Conservation (phyloP, 331 rosid genomes). For the Spiraea crenata region DNA sequence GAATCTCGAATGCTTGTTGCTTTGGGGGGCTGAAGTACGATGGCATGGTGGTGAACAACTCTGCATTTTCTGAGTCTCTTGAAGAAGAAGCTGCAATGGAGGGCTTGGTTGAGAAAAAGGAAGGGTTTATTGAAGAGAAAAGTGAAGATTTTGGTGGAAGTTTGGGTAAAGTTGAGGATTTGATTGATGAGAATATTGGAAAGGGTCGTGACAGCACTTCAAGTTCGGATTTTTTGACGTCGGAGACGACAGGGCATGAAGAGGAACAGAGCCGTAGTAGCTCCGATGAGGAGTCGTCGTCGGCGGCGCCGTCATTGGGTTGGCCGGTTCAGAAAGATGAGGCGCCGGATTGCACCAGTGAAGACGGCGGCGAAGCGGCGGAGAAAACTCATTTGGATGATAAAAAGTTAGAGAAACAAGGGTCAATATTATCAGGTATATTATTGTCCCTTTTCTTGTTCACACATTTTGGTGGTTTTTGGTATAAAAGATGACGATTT, state of each 20-base stretch:
- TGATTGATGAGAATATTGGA: slow-evolving; percentile 38
- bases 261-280: slow-evolving; percentile 78
- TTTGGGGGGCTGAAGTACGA: slow-evolving; percentile 41
- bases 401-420: slow-evolving; percentile 51
- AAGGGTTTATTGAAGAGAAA: slow-evolving; percentile 29
- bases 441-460: neutral
- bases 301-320: slow-evolving; percentile 55
- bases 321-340: slow-evolving; percentile 54
- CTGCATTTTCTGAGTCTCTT: slow-evolving; percentile 45
- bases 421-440: slow-evolving; percentile 63
- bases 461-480: neutral
- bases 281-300: slow-evolving; percentile 69
- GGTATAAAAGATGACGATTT: slow-evolving; percentile 15
- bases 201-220: slow-evolving; percentile 70
- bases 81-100: slow-evolving; percentile 46
- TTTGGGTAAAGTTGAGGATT: slow-evolving; percentile 38
- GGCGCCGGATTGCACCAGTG: slow-evolving; percentile 33
- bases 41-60: slow-evolving; percentile 55
- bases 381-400: slow-evolving; percentile 37
- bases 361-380: slow-evolving; percentile 29
- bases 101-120: slow-evolving; percentile 37
- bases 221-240: slow-evolving; percentile 64
- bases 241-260: slow-evolving; percentile 72
- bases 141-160: slow-evolving; percentile 17
- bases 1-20: slow-evolving; percentile 47